Conservation (phyloP, 352 stramenopile genomes). For the Globisporangium takayamanum region DNA sequence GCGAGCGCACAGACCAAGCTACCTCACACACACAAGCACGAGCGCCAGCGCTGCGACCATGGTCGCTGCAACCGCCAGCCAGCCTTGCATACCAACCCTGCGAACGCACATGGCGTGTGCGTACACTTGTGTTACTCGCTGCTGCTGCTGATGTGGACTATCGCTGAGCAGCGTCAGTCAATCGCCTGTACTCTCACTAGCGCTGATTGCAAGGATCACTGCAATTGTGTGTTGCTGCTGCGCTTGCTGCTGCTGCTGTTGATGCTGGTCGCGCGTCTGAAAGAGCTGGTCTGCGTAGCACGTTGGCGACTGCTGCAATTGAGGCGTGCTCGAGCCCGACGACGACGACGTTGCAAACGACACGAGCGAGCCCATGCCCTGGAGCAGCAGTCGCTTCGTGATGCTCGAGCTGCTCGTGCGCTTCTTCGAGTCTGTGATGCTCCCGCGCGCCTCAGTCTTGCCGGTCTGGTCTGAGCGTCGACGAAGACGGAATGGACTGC, state of each 20-base stretch:
- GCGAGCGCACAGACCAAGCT: too few relatives aligned
- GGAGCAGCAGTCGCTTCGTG: not conserved
- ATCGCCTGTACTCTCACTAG: too few relatives aligned
- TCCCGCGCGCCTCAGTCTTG: not conserved
- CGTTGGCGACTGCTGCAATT: not conserved
- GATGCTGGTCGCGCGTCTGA: not conserved
- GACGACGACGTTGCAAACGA: not conserved
- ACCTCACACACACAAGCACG: too few relatives aligned
- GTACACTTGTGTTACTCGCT: too few relatives aligned
- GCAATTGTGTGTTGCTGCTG: not conserved
- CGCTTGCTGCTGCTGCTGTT: not conserved
- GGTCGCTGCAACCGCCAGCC: too few relatives aligned
- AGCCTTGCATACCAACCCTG: too few relatives aligned
- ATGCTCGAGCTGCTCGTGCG: not conserved
- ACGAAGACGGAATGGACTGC: too few relatives aligned
- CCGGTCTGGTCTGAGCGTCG: not conserved
- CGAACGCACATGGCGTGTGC: too few relatives aligned
- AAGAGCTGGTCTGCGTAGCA: slow-evolving; percentile 8
- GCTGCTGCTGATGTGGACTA: too few relatives aligned
- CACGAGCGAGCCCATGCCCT: slow-evolving; percentile 4
- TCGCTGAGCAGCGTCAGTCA: too few relatives aligned
- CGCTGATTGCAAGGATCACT: not conserved
- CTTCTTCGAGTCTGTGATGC: not conserved
- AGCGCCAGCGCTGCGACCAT: too few relatives aligned
- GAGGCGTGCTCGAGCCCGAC: not conserved